Percentiles rank a stretch among this genome's conserved stretches.
Conservation (phyloP, 202 grass and related monocot genomes). For the Hordeum pubiflorum region DNA sequence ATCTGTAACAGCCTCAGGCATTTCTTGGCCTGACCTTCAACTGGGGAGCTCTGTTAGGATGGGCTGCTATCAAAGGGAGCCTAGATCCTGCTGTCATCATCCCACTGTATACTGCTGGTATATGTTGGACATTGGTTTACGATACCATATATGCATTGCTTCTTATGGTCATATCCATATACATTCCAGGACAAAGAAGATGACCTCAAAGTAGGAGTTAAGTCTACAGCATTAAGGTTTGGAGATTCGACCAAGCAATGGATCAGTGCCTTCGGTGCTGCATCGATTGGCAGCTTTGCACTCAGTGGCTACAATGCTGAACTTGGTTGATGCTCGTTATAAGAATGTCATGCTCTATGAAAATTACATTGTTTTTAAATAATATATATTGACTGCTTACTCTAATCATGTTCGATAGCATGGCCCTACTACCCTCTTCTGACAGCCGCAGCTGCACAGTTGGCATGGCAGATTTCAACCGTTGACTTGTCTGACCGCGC, state of each 20-base stretch:
- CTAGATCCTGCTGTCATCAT: conserved; percentile 63
- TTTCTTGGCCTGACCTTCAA: conserved; percentile 87
- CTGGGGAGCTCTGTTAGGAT: conserved; percentile 85
- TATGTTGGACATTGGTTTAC: conserved; percentile 87
- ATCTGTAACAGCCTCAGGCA: conserved; percentile 64
- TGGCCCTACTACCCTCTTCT: conserved; percentile 79
- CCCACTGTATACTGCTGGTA: conserved; percentile 66
- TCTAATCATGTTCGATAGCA: conserved; percentile 41
- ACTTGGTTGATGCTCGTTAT: conserved; percentile 44
- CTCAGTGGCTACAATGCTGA: conserved; percentile 77
- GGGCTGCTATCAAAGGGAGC: conserved; percentile 72
- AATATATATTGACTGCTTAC: conserved; percentile 14
- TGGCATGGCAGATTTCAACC: conserved; percentile 72
- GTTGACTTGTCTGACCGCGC: conserved; percentile 60
- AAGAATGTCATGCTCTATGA: background rate
- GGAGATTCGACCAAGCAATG: conserved; percentile 71
- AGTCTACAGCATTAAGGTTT: conserved; percentile 85
- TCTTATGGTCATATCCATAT: background rate
- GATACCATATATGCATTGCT: conserved; percentile 60
- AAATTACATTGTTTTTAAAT: background rate
- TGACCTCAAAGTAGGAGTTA: conserved; percentile 79
- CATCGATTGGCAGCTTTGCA: conserved; percentile 54
- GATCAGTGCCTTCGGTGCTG: conserved; percentile 63
- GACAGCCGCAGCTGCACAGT: conserved; percentile 45
- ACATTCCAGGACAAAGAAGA: conserved; percentile 75